These are phyloP conservation scores for Sistotremastrum suecicum DNA, from an alignment of 768 basidiomycete genomes.

Conservation along the genomic window DNA sequence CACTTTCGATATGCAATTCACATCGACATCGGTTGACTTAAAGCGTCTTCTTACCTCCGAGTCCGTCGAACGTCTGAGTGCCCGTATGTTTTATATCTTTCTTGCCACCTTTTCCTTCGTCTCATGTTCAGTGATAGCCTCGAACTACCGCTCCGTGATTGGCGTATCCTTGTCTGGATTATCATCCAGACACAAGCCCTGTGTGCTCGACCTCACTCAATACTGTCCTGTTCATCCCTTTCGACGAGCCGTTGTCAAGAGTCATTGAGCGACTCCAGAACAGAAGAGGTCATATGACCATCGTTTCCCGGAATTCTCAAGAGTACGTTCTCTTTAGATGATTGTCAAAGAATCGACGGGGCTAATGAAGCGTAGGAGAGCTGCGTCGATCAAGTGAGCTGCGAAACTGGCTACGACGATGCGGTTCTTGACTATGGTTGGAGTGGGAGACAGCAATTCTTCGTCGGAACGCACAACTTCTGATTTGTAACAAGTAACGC, in stretches of 20 bases:
- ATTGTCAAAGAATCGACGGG: conserved; percentile 20
- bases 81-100: too few species aligned
- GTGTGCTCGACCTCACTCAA: too few species aligned
- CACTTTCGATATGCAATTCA: too few species aligned
- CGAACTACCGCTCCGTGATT: too few species aligned
- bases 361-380: conserved; percentile 10
- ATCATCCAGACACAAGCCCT: too few species aligned
- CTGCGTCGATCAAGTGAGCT: conserved; percentile 48
- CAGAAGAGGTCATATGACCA: conserved; percentile 78
- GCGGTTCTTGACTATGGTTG: conserved; percentile 59
- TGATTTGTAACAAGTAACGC: too few species aligned
- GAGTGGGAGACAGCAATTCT: conserved; percentile 37
- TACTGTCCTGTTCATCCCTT: conserved; percentile 69
- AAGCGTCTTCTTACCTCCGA: too few species aligned
- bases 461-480: neutral
- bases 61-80: too few species aligned
- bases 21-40: too few species aligned
- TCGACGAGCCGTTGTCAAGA: conserved; percentile 69
- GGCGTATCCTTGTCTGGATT: conserved; percentile 26
- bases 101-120: too few species aligned
- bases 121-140: too few species aligned
- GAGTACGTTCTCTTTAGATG: conserved; percentile 15
- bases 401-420: conserved; percentile 72
- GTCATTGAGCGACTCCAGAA: conserved; percentile 75
- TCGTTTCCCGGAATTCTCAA: conserved; percentile 66